Base-by-base conservation (phyloP, 257 asterid species). In the Plectranthus barbatus region DNA sequence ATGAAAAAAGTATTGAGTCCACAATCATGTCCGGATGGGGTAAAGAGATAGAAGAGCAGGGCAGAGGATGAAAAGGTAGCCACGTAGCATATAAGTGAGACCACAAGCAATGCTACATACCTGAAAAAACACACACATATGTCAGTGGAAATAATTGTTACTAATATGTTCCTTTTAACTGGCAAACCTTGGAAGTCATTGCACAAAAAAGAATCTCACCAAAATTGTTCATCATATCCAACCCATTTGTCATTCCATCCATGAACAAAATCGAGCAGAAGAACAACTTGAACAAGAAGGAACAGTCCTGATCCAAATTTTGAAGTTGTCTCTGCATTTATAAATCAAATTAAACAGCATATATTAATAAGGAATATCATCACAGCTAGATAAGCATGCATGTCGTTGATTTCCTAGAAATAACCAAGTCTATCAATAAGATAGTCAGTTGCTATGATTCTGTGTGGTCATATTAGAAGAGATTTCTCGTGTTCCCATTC, bases 231-330 rank as follows among this genome's bases (percentile, higher is more conserved):
- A 52, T 88, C 95, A 41, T 87, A 91, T 66, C 96, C 95, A 77
- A 85, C 97, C 97, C 97, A 91, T 78, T 82, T 91, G 83, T 86
- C 94, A 63, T 91, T 91, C 97, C 97, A 91, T 49, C 95, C 79
- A 76, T 87, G 96, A 58, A 91, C 88, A 76, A 91, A 91, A 74
- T 91, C 97, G 58, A 85, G 83, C 63, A 91, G 75, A 73, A 91
- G 91, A 62, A 91, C 95, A 73, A 91, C 98, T 84, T 91, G 98
- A 73, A 91, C 91, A 33, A 91, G 91, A 66, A 91, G 96, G 80
- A 91, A 91, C 54, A 91, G 70, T 70, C 98, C 96, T 11, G 98
- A 83, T 34, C 98, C 98, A 64, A 91, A 88, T 79, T 91, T 91
- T 29, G 98, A 91, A 62, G 76, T 79, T 20, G 95, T 24, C 94